Conservation (phyloP, 441 rosid genomes). For the Populus trichocarpa region DNA sequence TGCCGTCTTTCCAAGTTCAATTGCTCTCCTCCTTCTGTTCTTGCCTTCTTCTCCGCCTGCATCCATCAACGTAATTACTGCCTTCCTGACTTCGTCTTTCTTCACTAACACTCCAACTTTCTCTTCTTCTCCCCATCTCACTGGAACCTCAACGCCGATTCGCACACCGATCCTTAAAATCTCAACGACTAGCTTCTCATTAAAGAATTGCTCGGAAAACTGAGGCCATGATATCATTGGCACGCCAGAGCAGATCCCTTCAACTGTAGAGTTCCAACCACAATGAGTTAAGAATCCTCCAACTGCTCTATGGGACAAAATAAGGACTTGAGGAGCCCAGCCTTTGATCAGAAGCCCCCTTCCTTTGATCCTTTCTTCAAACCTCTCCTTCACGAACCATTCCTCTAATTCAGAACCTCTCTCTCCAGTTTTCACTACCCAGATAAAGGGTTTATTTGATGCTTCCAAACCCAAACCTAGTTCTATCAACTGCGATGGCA, state of each 20-base stretch:
- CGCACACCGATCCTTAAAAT: constrained; percentile 53
- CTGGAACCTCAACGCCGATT: constrained; percentile 56
- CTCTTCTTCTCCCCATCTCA: constrained; percentile 77
- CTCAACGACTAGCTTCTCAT: constrained; percentile 61
- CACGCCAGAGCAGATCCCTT: constrained; percentile 50
- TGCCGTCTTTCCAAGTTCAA: constrained; percentile 39
- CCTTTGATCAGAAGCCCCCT: constrained; percentile 61
- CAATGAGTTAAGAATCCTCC: constrained; percentile 81
- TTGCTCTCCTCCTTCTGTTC: constrained; percentile 31
- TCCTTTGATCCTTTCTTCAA: constrained; percentile 52
- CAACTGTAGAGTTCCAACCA: constrained; percentile 81
- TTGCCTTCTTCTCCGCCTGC: constrained; percentile 34
- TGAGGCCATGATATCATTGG: constrained; percentile 86
- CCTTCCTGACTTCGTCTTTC: constrained; percentile 38
- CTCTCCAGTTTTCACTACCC: constrained; percentile 27
- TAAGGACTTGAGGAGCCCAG: constrained; percentile 81
- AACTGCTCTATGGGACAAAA: constrained; percentile 55
- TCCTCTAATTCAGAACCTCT: constrained; percentile 35
- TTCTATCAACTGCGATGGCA: constrained; percentile 28
- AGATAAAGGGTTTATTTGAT: constrained; percentile 32
- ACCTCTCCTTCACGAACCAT: constrained; percentile 40
- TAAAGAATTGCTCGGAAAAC: constrained; percentile 68
- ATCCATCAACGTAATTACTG: constrained; percentile 48
- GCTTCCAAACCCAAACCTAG: constrained; percentile 36
- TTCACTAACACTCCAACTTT: constrained; percentile 53